Percentiles rank a stretch among this genome's conserved stretches.
Conservation (phyloP, 257 asterid species). For the Hygrophila difformis region DNA sequence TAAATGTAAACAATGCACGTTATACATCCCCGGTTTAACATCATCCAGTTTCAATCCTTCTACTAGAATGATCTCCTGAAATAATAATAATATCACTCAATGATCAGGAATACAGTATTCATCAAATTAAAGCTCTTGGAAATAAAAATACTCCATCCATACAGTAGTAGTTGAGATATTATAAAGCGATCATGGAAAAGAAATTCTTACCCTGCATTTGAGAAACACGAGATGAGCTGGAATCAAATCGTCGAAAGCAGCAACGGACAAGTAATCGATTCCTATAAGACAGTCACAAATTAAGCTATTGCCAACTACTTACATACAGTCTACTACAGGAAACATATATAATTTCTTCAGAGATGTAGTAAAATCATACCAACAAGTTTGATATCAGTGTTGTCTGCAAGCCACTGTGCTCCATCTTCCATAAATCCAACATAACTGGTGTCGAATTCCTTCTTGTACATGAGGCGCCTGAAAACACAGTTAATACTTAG, state of each 20-base stretch:
- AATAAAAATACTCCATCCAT: no score
- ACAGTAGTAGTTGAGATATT: no score
- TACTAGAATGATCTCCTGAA: slow-evolving; percentile 82
- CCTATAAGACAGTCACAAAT: slow-evolving; percentile 38
- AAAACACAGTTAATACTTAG: slow-evolving; percentile 15
- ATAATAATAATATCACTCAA: slow-evolving; percentile 19
- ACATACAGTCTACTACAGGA: no score
- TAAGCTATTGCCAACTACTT: no score
- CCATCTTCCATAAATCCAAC: slow-evolving; percentile 95
- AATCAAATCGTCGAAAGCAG: slow-evolving; percentile 65
- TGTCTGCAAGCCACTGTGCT: slow-evolving; percentile 88
- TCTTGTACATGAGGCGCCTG: slow-evolving; percentile 87
- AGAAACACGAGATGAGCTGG: slow-evolving; percentile 87
- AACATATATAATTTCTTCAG: no score
- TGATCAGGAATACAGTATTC: background rate
- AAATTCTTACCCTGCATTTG: slow-evolving; percentile 50
- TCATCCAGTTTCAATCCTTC: slow-evolving; percentile 89
- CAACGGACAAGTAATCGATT: slow-evolving; percentile 86
- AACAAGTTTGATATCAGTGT: slow-evolving; percentile 92
- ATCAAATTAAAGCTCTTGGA: no score
- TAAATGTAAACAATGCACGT: slow-evolving; percentile 80
- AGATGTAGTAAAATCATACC: no score
- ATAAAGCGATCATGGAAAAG: no score
- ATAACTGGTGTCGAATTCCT: slow-evolving; percentile 77
- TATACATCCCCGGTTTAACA: slow-evolving; percentile 51